phyloP scores from a whole-genome alignment of 2,329 filamentous ascomycete genomes.

The Xylariaceae sp. region DNA sequence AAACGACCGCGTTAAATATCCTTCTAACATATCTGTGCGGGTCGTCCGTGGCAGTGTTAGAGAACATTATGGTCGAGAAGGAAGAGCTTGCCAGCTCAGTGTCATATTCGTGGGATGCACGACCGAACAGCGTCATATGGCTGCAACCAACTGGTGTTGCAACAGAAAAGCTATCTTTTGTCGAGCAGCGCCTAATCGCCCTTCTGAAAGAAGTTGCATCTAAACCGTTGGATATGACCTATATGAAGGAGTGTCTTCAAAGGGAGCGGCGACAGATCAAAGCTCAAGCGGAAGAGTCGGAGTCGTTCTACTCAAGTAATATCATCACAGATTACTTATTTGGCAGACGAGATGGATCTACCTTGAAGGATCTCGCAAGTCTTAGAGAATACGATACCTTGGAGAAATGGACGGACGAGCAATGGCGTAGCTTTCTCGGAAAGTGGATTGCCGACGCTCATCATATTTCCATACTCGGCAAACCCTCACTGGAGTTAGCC shows the following conservation, averaged over 20 bases:
- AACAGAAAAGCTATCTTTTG: conserved; percentile 79
- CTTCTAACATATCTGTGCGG: conserved; percentile 86
- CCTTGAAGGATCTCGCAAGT: conserved; percentile 61
- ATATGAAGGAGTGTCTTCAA: conserved; percentile 84
- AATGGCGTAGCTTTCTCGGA: conserved; percentile 82
- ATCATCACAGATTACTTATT: conserved; percentile 94
- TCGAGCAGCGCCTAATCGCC: conserved; percentile 83
- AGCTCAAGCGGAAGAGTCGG: conserved; percentile 79
- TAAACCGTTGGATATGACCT: conserved; percentile 84
- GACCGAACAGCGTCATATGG: conserved; percentile 82
- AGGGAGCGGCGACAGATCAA: conserved; percentile 81
- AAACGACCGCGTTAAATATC: conserved; percentile 74
- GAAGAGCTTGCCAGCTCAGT: conserved; percentile 90
- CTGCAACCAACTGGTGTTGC: conserved; percentile 85
- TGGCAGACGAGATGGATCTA: conserved; percentile 81
- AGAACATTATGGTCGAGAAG: conserved; percentile 90
- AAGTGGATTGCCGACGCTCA: conserved; percentile 85
- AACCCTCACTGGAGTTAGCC: conserved; percentile 79
- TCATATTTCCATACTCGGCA: conserved; percentile 86
- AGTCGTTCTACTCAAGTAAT: conserved; percentile 78
- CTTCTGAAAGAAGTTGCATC: conserved; percentile 79
- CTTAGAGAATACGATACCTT: conserved; percentile 68
- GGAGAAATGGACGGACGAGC: conserved; percentile 75
- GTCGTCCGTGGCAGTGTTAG: conserved; percentile 88
- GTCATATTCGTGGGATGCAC: conserved; percentile 75